Base-by-base conservation (phyloP, 2,329 filamentous ascomycete species). In the Colletotrichum theobromicola region DNA sequence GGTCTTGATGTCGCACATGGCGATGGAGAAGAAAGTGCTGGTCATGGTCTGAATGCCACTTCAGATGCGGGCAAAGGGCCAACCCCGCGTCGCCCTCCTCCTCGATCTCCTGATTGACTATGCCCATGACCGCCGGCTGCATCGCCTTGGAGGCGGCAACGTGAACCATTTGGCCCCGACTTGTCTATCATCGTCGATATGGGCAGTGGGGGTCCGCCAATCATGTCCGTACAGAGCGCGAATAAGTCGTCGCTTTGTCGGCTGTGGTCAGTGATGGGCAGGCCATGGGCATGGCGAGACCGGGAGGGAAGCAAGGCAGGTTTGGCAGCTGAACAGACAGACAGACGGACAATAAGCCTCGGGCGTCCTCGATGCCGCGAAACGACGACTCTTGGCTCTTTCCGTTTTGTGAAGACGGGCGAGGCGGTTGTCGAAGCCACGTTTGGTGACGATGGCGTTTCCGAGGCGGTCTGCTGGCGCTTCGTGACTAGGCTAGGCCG, bases 401-500 rank as follows among this genome's bases (percentile, higher is more conserved):
- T 73, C 34, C 35, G 42, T 46, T 62, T 42, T 12, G 13, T 34
- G 18, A 30, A 34, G 67, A 50, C 42, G 12, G 32, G 58, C 35
- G 37, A 70, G 58, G 16, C 68, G 60, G 16, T 32, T 42, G 50
- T n/a, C 60, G 34, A 57, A 74, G 61, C 72, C 68, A 66, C 37
- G 7, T 37, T 32, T 71, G 50, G 30, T 74, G 67, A 71, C 61
- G 57, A 72, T 67, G 62, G 34, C 62, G 37, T 72, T 42, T 60
- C 62, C 26, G 68, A 63, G 72, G 72, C 62, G 72, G 72, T 74
- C 53, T 72, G 35, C n/a, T 71, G 67, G 67, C 55, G 61, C 62
- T 21, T 35, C 62, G 42, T 35, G 61, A 24, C 42, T 66, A 72
- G 53, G 9, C 30, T 53, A 71, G 67, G 24, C 53, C 37, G n/a